These are phyloP conservation scores for Sequoia sempervirens DNA, from an alignment of 75 land plant species.

Conservation along the genomic window DNA sequence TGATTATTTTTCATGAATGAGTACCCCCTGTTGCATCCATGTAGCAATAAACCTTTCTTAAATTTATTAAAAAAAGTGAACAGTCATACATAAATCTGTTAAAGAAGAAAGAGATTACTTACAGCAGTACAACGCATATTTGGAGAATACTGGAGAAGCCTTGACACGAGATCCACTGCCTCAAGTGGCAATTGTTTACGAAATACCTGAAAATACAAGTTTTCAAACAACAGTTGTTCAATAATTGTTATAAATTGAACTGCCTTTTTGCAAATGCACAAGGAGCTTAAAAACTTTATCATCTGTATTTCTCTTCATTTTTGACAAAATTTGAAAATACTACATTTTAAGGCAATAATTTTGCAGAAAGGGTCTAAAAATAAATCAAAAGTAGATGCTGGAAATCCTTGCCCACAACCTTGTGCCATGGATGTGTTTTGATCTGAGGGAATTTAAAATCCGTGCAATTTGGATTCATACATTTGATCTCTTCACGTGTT, in stretches of 20 bases:
- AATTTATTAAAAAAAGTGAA: neutral
- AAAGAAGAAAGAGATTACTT: neutral
- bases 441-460: slow-evolving; percentile 47
- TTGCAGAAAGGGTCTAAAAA: neutral
- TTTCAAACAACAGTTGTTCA: neutral
- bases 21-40: neutral
- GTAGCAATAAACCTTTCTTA: neutral
- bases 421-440: slow-evolving; percentile 79
- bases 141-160: slow-evolving; percentile 26
- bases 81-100: neutral
- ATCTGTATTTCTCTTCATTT: neutral
- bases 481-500: slow-evolving; percentile 24
- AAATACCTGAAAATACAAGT: slow-evolving; percentile 15
- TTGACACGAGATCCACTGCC: slow-evolving; percentile 20
- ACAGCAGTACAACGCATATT: slow-evolving; percentile 22
- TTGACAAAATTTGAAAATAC: neutral
- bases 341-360: neutral
- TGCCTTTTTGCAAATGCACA: neutral
- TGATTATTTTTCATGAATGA: neutral
- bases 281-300: neutral
- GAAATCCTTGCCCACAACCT: slow-evolving; percentile 25
- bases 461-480: slow-evolving; percentile 32
- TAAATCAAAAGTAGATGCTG: slow-evolving; percentile 2
- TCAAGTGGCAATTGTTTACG: slow-evolving; percentile 23
- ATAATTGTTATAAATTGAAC: neutral